Evolutionary conservation across 139 green algal genomes (phyloP).

Genomic region (Coelastrella sp.): DNA sequence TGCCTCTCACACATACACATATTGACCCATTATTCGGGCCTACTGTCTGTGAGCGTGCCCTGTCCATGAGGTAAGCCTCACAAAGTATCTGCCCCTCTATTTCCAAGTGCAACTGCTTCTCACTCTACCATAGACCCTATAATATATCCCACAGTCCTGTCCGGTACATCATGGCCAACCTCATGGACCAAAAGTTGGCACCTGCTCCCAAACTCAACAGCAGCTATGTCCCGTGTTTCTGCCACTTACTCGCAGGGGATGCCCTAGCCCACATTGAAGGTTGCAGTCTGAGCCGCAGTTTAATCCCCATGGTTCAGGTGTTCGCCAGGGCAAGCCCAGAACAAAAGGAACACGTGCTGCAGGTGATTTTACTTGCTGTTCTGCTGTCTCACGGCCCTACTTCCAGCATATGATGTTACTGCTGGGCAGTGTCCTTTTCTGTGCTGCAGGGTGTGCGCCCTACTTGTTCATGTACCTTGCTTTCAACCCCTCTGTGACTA

Average conservation of each 20-base stretch:
- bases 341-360: constrained; percentile 98
- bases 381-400: background rate
- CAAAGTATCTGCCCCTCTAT: no score
- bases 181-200: no score
- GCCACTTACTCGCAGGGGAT: constrained; percentile 79
- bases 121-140: no score
- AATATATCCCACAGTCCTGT: no score
- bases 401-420: background rate
- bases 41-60: no score
- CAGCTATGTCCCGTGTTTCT: background rate
- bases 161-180: no score
- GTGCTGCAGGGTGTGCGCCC: background rate
- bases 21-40: no score
- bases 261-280: constrained; percentile 79
- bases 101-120: no score
- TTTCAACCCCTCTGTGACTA: background rate
- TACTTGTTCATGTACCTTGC: background rate
- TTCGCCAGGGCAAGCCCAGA: constrained; percentile 92
- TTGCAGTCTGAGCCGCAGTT: constrained; percentile 27
- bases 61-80: no score
- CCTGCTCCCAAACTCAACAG: background rate
- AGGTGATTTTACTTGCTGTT: constrained; percentile 38
- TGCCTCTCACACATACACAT: no score
- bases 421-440: background rate
- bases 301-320: constrained; percentile 86